Percentiles rank a stretch among this genome's conserved stretches.
These are phyloP conservation scores for Salvia miltiorrhiza DNA, from an alignment of 257 asterid species.

Conservation along the genomic window DNA sequence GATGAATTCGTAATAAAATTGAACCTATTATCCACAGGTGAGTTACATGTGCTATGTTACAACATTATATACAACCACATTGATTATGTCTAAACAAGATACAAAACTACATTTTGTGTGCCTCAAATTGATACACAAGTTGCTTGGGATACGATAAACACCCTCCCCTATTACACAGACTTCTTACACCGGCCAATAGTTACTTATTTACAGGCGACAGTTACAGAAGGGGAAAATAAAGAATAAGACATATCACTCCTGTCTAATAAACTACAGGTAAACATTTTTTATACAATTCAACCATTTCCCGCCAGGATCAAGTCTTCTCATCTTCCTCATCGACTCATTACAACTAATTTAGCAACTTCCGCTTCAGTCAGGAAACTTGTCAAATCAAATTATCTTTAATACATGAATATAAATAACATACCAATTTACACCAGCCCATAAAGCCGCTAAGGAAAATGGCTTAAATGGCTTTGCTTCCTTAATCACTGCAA, in stretches of 20 bases:
- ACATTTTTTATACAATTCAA: slow-evolving; percentile 20
- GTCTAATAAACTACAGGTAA: slow-evolving; percentile 7
- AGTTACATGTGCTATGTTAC: too few relatives aligned
- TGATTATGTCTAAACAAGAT: slow-evolving; percentile 3
- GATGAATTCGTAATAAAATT: too few relatives aligned
- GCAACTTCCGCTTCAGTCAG: slow-evolving; percentile 17
- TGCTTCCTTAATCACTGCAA: slow-evolving; percentile 24
- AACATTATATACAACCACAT: not conserved
- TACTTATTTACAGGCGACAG: slow-evolving; percentile 35
- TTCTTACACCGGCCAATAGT: not conserved
- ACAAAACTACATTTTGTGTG: not conserved
- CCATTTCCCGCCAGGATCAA: slow-evolving; percentile 7
- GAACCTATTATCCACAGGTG: too few relatives aligned
- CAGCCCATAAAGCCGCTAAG: slow-evolving; percentile 23
- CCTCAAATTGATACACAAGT: not conserved
- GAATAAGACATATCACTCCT: not conserved
- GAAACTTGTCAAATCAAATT: slow-evolving; percentile 19
- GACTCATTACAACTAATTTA: slow-evolving; percentile 21
- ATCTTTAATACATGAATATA: slow-evolving; percentile 1
- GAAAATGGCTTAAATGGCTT: slow-evolving; percentile 25
- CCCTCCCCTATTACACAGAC: not conserved
- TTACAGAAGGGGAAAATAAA: not conserved
- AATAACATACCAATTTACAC: slow-evolving; percentile 23
- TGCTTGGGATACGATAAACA: too few relatives aligned
- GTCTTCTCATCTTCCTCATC: slow-evolving; percentile 20